phyloP scores from a whole-genome alignment of 106 monocot species.

The Ottelia alismoides region DNA sequence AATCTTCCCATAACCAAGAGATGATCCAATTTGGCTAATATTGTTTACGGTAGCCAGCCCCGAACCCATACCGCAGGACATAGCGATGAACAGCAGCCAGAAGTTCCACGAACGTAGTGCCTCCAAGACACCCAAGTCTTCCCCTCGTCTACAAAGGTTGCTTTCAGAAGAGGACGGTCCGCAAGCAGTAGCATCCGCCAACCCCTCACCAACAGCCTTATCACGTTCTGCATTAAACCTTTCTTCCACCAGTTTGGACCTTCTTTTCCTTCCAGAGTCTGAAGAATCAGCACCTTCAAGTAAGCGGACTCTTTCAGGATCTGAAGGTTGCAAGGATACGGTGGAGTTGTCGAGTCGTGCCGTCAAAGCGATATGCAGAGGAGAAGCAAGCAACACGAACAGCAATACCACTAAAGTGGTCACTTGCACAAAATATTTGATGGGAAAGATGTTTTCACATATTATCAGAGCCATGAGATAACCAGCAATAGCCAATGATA shows the following conservation, averaged over 20 bases:
- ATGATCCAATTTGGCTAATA: conserved; percentile 69
- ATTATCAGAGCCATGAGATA: conserved; percentile 87
- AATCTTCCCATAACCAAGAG: conserved; percentile 41
- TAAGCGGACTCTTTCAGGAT: conserved; percentile 19
- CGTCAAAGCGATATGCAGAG: conserved; percentile 23
- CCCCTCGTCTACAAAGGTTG: conserved; percentile 4
- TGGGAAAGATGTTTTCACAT: conserved; percentile 24
- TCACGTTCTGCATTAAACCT: background rate
- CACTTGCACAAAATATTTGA: conserved; percentile 12
- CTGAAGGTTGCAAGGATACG: conserved; percentile 2
- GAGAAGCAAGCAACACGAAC: conserved; percentile 47
- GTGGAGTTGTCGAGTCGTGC: conserved; percentile 13
- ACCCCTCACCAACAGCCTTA: background rate
- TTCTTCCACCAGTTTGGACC: background rate
- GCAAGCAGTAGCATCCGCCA: background rate
- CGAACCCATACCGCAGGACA: conserved; percentile 91
- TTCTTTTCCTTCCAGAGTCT: conserved; percentile 1
- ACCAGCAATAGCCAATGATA: conserved; percentile 42
- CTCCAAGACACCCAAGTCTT: conserved; percentile 38
- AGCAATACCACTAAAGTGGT: conserved; percentile 31
- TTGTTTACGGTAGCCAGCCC: conserved; percentile 92
- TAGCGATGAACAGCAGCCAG: conserved; percentile 79
- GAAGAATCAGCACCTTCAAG: conserved; percentile 5
- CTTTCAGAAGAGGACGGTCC: background rate
- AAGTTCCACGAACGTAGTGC: conserved; percentile 49